Evolutionary conservation across 106 monocot genomes (phyloP), one percentile per base, ranked within the genome.

Genomic region (Phalaenopsis aphrodite): DNA sequence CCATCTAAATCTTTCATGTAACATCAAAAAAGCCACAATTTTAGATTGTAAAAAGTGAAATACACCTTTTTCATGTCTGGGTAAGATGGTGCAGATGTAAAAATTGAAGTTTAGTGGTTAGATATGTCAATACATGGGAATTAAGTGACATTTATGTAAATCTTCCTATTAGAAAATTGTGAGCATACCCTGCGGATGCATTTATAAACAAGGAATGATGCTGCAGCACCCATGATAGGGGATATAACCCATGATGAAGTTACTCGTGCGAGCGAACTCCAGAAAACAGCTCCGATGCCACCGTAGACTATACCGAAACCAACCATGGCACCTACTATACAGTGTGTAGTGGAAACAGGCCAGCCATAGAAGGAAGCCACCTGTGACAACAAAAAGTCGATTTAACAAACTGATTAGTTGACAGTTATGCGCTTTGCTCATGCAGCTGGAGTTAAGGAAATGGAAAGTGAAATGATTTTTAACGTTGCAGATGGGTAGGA

Each of bases 301-400:
- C 98, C 98, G 78, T 88, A 98, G 56, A 86, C 84, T 1, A 98
- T 76, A n/a, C 98, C 98, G 67, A 98, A 98, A 17, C 98, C 98
- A 56, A 98, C 98, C 98, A 98, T 98, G 47, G 98, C 88, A 74
- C 98, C 98, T 7, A 98, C 92, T 78, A 98, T 98, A 81, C 98
- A 98, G 64, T 98, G 98, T 41, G 98, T 98, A 14, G 98, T 98
- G 61, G 98, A 98, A 69, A 98, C 98, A 56, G 98, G 98, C 98
- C 92, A 98, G 74, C 98, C 98, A 68, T 87, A 98, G 72, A 89
- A 98, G 21, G 98, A 98, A 77, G 98, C 92, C 42, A 98, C 94
- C 98, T 98, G 86, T 58, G 77, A 66, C 18, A 75, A 39, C 24
- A 52, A 78, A 11, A 39, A 3, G 56, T 43, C 5, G 3, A 12